Base-by-base conservation (phyloP, 192 early-diverging fungal species). In the Backusella psychrophila region DNA sequence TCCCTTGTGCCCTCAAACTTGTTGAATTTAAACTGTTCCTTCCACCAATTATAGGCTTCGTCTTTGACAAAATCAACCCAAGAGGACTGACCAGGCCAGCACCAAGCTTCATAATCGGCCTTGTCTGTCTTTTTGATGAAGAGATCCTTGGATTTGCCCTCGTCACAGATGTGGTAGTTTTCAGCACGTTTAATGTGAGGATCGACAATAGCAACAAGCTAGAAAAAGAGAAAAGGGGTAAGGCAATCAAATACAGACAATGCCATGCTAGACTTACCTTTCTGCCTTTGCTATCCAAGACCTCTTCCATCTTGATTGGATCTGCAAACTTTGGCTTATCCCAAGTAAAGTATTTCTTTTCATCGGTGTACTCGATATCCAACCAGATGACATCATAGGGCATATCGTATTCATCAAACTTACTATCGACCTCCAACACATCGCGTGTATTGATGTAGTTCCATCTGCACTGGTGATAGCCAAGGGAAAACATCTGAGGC, bases 291-390 rank as follows among this genome's bases (percentile, higher is more conserved):
- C 66, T 75, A 9, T 81, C 90, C 6, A 99, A 84, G 26, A 87
- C 79, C 26, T 90, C 69, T 76, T 97, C 96, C 96, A 99, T 96
- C 33, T 87, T 87, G 8, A 76, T 81, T 0, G 98, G 95, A 75
- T 94, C 87, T 2, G 97, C 89, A 85, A 99, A 99, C 83, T 99
- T 98, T 63, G 82, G 80, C 6, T 78, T 69, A 82, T 99, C 97
- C 97, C 97, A 99, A 0, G 97, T 99, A 79, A 97, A 97, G 80
- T 99, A 99, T 36, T 91, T 86, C 89, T 99, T 99, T 46, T 93
- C 93, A 82, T 99, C 95, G n/a, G 97, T 99, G 78, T 99, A 96
- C 78, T 99, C 98, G 84, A 99, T 99, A 85, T 99, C 98, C 69
- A 99, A 84, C 98, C 98, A 99, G 39, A 99, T 88, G 1, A 99